Percentiles rank a stretch among this genome's conserved stretches.
These are phyloP conservation scores for Penicillium olsonii DNA, from an alignment of 2,329 filamentous ascomycete species.

Conservation along the genomic window DNA sequence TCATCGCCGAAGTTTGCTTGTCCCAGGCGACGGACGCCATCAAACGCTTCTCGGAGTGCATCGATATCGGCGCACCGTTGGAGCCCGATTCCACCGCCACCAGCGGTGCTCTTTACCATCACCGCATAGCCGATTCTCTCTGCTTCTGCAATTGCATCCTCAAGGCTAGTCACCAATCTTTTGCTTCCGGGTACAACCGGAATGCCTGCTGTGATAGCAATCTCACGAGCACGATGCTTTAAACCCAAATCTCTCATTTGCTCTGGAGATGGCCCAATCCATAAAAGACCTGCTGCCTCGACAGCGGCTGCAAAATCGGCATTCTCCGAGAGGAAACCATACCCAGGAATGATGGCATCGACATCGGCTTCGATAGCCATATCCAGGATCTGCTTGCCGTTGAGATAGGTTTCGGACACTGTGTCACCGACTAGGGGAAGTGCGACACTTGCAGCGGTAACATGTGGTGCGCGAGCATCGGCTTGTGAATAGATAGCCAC, in stretches of 20 bases:
- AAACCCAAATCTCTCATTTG: constrained; percentile 59
- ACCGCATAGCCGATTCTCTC: constrained; percentile 58
- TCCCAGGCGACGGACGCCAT: constrained; percentile 73
- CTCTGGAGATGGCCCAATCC: constrained; percentile 59
- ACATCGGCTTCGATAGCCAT: too few relatives aligned
- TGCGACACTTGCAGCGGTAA: constrained; percentile 56
- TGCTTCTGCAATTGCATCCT: constrained; percentile 50
- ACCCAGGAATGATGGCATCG: constrained; percentile 66
- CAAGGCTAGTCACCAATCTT: constrained; percentile 49
- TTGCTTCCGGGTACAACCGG: constrained; percentile 58
- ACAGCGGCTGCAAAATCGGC: constrained; percentile 60
- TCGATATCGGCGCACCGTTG: constrained; percentile 68
- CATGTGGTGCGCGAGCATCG: constrained; percentile 58
- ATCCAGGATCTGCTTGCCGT: too few relatives aligned
- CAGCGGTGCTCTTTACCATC: constrained; percentile 76
- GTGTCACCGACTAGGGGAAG: constrained; percentile 52
- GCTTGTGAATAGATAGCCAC: constrained; percentile 61
- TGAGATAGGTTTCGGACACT: too few relatives aligned
- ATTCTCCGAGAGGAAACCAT: constrained; percentile 68
- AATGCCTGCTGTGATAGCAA: constrained; percentile 55
- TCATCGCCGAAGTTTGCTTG: constrained; percentile 79
- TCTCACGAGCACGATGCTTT: constrained; percentile 58
- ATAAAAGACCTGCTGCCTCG: constrained; percentile 56
- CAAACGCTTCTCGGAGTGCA: constrained; percentile 71
- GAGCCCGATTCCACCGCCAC: constrained; percentile 84